Conservation (phyloP, 164 flowering plant genomes). For the Annona squamosa region DNA sequence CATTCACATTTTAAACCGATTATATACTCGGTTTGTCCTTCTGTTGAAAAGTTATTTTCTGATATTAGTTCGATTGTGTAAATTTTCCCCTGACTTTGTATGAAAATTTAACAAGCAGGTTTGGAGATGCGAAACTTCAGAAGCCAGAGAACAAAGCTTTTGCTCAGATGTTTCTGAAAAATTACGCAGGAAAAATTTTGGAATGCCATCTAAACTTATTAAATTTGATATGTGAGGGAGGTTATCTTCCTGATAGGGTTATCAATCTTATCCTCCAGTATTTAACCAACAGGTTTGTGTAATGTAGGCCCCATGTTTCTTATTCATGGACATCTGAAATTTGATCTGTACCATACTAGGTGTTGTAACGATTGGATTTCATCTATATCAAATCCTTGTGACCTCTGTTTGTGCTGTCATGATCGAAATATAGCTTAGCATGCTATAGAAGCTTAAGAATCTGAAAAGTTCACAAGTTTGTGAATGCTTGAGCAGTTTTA, state of each 20-base stretch:
- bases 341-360: not conserved
- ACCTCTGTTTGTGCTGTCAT: not conserved
- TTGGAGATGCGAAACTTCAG: conserved; percentile 88
- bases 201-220: conserved; percentile 83
- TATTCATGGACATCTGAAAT: not conserved
- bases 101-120: conserved; percentile 32
- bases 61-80: not conserved
- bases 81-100: not conserved
- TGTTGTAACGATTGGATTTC: not conserved
- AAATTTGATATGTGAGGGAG: conserved; percentile 82
- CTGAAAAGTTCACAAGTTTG: too few relatives aligned
- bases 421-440: not conserved
- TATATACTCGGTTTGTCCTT: conserved; percentile 67
- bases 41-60: not conserved
- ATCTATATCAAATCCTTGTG: not conserved
- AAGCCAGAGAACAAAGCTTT: conserved; percentile 89
- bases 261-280: conserved; percentile 89
- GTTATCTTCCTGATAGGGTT: conserved; percentile 94
- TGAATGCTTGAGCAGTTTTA: too few relatives aligned
- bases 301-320: not conserved
- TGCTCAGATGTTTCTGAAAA: conserved; percentile 92
- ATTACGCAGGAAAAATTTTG: conserved; percentile 84
- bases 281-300: conserved; percentile 77
- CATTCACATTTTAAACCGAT: conserved; percentile 87
- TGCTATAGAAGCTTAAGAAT: not conserved